These are phyloP conservation scores for Heterobasidion parviporum DNA, from an alignment of 1,284 basidiomycete species.

Conservation along the genomic window DNA sequence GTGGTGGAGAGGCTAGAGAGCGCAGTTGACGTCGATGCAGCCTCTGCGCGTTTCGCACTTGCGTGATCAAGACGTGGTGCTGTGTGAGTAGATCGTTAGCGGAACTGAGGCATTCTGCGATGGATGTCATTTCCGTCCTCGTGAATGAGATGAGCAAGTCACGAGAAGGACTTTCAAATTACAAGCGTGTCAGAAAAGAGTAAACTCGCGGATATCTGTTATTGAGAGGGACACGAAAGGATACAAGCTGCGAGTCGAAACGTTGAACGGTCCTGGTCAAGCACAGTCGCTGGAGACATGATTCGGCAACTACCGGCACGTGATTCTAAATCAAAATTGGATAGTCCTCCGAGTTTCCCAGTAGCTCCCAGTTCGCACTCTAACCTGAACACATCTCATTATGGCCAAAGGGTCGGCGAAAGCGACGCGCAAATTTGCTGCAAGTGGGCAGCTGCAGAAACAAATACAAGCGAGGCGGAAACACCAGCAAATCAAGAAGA, in stretches of 20 bases:
- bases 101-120: slow-evolving; percentile 32
- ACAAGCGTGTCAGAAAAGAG: neutral
- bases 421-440: slow-evolving; percentile 79
- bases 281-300: neutral
- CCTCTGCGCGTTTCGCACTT: slow-evolving; percentile 33
- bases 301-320: neutral
- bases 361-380: no score
- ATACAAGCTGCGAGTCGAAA: no score
- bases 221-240: no score
- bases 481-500: slow-evolving; percentile 67
- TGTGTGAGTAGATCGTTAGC: slow-evolving; percentile 43
- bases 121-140: neutral
- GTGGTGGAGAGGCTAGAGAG: slow-evolving; percentile 27
- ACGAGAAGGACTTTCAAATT: neutral
- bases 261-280: neutral
- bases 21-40: slow-evolving; percentile 30
- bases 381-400: neutral
- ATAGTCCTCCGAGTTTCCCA: neutral
- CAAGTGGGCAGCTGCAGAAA: slow-evolving; percentile 82
- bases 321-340: neutral
- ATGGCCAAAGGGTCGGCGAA: slow-evolving; percentile 66
- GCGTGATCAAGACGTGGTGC: slow-evolving; percentile 35
- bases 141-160: neutral
- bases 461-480: slow-evolving; percentile 74
- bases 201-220: no score